Evolutionary conservation across 352 stramenopile species (phyloP), one percentile per base, ranked within the genome.

Genomic region (Pythium dissotocum): DNA sequence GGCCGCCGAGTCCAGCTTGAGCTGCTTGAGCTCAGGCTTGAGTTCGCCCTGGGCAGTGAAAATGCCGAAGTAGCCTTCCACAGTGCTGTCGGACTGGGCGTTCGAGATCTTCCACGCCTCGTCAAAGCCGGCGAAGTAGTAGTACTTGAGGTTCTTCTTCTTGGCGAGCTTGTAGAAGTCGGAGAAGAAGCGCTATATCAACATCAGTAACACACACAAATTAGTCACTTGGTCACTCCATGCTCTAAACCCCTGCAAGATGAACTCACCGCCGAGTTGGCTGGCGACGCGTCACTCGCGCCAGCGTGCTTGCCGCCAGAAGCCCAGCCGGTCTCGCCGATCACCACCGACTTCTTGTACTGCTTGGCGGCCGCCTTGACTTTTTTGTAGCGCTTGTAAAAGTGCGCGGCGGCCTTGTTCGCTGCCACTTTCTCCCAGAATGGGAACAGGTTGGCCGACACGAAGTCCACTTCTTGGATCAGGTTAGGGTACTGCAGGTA

Each of bases 41-140:
- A 91, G 67, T 55, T 73, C 67, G 24, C 79, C 26, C 49, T 84
- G 58, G 28, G 65, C 59, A 46, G 75, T 63, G 67, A 85, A 91
- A 10, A 91, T 66, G 8, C 83, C 83, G 42, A 91, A 89, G 66
- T 86, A 72, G 13, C 74, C 82, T 59, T 91, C 83, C 44, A 91
- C 83, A 2, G 79, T 83, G 67, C 73, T 71, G 61, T 82, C 77
- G 30, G 60, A 21, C 13, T 67, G 62, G 14, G 61, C 60, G 18
- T 78, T 63, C 10, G 36, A 42, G 5, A 77, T 72, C 71, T 89
- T 89, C 84, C 84, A 92, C 36, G 73, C 61, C 56, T 85, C 76
- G 46, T 92, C 84, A 32, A 89, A 90, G n/a, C 66, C 82, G 32
- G 77, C 78, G 49, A 90, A 92, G 74, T 89, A 92, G 69, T 80